Evolutionary conservation across 78 protist species (phyloP).

Genomic region (Bigelowiella natans): DNA sequence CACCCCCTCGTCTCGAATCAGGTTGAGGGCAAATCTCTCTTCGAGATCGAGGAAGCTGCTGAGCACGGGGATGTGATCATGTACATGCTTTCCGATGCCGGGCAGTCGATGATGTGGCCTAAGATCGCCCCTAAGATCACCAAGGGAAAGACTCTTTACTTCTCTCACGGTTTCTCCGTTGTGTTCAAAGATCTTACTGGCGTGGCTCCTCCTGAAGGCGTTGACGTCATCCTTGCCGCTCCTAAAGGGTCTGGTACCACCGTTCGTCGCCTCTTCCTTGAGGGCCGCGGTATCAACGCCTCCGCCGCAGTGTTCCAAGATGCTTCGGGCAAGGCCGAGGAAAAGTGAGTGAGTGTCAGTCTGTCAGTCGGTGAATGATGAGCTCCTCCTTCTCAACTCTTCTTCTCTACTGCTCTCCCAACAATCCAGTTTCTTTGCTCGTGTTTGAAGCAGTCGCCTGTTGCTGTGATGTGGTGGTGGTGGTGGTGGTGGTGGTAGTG

Average conservation of each 20-base stretch:
- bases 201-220: slow-evolving; percentile 44
- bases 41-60: slow-evolving; percentile 26
- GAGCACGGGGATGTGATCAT: slow-evolving; percentile 40
- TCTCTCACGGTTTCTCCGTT: slow-evolving; percentile 56
- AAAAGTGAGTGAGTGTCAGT: slow-evolving; percentile 29
- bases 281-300: slow-evolving; percentile 54
- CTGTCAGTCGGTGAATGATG: too few species aligned
- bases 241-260: slow-evolving; percentile 60
- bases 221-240: slow-evolving; percentile 49
- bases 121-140: slow-evolving; percentile 25
- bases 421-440: too few species aligned
- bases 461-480: too few species aligned
- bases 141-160: slow-evolving; percentile 46
- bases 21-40: slow-evolving; percentile 23
- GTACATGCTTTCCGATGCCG: slow-evolving; percentile 58
- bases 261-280: slow-evolving; percentile 44
- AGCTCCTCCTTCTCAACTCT: too few species aligned
- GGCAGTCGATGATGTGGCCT: slow-evolving; percentile 21
- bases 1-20: too few species aligned
- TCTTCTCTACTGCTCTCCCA: too few species aligned
- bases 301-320: slow-evolving; percentile 52
- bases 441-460: too few species aligned
- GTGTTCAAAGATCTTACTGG: slow-evolving; percentile 32
- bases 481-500: too few species aligned
- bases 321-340: slow-evolving; percentile 45